Conservation (phyloP, 257 asterid species). For the Salvia hispanica region DNA sequence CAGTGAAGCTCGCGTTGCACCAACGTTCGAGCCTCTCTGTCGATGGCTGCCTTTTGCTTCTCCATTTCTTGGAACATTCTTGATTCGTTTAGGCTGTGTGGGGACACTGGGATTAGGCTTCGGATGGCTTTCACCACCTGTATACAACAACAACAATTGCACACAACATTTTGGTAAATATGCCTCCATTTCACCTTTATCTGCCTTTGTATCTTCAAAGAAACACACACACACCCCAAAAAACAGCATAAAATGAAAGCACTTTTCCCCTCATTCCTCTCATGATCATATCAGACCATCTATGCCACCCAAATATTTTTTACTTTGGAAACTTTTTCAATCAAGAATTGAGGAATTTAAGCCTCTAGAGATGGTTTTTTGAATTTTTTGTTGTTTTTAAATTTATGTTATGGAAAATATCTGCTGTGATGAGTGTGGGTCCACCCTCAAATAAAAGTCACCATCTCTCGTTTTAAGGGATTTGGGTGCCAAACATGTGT, state of each 20-base stretch:
- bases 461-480: conserved; percentile 66
- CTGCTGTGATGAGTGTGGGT: conserved; percentile 49
- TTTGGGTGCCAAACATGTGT: conserved; percentile 56
- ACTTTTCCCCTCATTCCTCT: neutral
- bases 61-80: conserved; percentile 60
- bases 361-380: neutral
- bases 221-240: conserved; percentile 5
- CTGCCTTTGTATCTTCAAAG: neutral
- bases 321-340: neutral
- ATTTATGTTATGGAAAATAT: conserved; percentile 32
- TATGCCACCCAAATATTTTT: neutral
- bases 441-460: conserved; percentile 61
- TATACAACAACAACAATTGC: conserved; percentile 44
- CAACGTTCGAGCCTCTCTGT: conserved; percentile 50
- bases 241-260: neutral
- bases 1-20: conserved; percentile 72
- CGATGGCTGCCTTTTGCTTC: conserved; percentile 57
- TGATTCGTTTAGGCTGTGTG: conserved; percentile 46
- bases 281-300: neutral
- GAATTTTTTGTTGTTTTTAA: neutral
- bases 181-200: conserved; percentile 40
- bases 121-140: conserved; percentile 90
- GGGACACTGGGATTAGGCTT: conserved; percentile 54
- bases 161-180: conserved; percentile 61
- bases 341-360: neutral